Conservation (phyloP, 192 early-diverging fungal species). For the Umbelopsis sp. region DNA sequence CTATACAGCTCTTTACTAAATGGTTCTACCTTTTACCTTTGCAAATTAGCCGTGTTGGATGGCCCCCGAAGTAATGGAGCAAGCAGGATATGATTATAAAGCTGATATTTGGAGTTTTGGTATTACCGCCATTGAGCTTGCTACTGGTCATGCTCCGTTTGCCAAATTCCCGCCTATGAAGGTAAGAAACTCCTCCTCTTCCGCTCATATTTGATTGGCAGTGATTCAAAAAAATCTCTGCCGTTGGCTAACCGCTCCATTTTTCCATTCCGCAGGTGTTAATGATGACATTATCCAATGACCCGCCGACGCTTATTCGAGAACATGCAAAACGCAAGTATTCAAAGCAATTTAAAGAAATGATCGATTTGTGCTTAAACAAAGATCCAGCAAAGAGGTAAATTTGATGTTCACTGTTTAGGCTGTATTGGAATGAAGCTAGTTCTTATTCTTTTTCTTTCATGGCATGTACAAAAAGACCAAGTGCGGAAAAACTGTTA, state of each 20-base stretch:
- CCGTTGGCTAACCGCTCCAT: not conserved
- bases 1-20: no score
- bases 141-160: conserved; percentile 86
- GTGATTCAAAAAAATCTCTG: no score
- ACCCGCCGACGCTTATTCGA: conserved; percentile 81
- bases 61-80: conserved; percentile 81
- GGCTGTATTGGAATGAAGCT: not conserved
- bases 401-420: not conserved
- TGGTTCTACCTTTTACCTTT: not conserved
- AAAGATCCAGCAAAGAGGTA: conserved; percentile 76
- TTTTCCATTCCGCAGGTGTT: conserved; percentile 57
- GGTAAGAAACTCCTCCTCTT: conserved; percentile 34
- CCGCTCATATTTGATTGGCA: no score
- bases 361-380: conserved; percentile 82
- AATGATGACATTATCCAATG: conserved; percentile 84
- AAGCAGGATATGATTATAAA: conserved; percentile 84
- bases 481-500: conserved; percentile 74
- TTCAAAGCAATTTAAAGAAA: conserved; percentile 77
- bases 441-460: not conserved
- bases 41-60: conserved; percentile 37
- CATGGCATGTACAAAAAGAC: conserved; percentile 46
- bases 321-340: conserved; percentile 76
- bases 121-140: conserved; percentile 83
- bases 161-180: conserved; percentile 87
- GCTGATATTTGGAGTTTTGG: conserved; percentile 94